Evolutionary conservation across 805 yeast genomes (phyloP).

Genomic region (Candida maesae): DNA sequence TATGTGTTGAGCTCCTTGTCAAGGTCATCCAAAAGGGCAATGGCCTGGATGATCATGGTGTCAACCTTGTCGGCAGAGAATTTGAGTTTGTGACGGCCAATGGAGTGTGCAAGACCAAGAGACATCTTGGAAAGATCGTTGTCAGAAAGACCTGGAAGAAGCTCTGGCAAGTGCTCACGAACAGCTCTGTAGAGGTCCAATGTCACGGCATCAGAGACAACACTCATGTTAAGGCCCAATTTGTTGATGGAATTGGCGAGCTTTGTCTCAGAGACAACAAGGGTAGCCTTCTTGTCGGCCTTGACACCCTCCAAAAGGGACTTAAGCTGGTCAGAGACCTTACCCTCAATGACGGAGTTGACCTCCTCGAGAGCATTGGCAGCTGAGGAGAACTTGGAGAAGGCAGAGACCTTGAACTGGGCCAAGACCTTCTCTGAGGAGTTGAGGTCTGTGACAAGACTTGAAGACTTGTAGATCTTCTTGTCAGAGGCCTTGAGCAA

Average conservation of each 20-base stretch:
- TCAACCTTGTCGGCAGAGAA: conserved; percentile 98
- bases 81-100: conserved; percentile 97
- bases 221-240: conserved; percentile 79
- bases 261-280: conserved; percentile 92
- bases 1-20: conserved; percentile 98
- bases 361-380: conserved; percentile 96
- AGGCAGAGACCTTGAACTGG: conserved; percentile 92
- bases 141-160: conserved; percentile 89
- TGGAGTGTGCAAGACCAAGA: conserved; percentile 95
- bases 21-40: conserved; percentile 91
- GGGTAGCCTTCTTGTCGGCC: conserved; percentile 77
- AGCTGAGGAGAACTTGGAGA: conserved; percentile 91
- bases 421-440: conserved; percentile 80
- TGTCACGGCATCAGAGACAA: conserved; percentile 93
- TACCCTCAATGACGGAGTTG: conserved; percentile 87
- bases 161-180: conserved; percentile 88
- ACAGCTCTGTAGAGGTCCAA: conserved; percentile 94
- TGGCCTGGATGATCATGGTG: conserved; percentile 98
- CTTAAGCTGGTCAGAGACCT: conserved; percentile 81
- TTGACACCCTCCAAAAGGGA: conserved; percentile 70
- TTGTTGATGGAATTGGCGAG: conserved; percentile 96
- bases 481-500: conserved; percentile 96
- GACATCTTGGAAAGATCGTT: conserved; percentile 89
- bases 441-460: conserved; percentile 71
- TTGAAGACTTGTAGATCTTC: conserved; percentile 84